Base-by-base conservation (phyloP, 106 monocot species). In the Triglochin maritima region DNA sequence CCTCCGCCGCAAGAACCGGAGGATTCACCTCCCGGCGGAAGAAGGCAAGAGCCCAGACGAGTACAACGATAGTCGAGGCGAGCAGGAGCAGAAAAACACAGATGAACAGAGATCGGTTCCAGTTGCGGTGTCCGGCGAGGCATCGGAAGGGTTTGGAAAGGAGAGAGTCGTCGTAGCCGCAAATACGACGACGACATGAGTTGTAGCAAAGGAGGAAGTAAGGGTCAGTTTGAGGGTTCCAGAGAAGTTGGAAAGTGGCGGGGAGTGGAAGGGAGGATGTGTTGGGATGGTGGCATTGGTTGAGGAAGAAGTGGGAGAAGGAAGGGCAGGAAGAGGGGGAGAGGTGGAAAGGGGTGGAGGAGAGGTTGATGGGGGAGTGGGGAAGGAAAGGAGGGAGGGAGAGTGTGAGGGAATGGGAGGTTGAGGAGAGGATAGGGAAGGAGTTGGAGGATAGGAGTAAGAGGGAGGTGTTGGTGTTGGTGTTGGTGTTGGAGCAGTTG, bases 111-210 rank as follows among this genome's bases (percentile, higher is more conserved):
- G 62, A 9, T 42, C 62, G 47, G 14, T 60, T 60, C 4, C 17
- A 11, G 13, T 7, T 41, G 17, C 4, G 2, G 55, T 4, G 16
- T 7, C 11, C 3, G 29, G 10, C 60, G 47, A 79, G 63, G 64
- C 84, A 87, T 42, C 79, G 67, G 64, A 87, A 87, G 7, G 78
- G 76, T 48, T 84, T 81, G 43, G 74, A 46, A 2, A 80, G 55
- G 5, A 57, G 41, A 7, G 85, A 82, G 54, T 64, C 71, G 70
- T 89, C 80, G 85, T 76, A 85, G 4, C 82, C 85, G 55, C 89
- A 89, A 6, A 57, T 44, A 48, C 52, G 13, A 3, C 4, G 7
- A n/a, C 9, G 4, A 54, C 67, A 49, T 62, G 83, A 86, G 15
- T 42, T 6, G 11, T 70, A 60, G 70, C 86, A 89, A 47, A 53